Percentiles rank a stretch among this genome's conserved stretches.
phyloP scores from a whole-genome alignment of 2,329 filamentous ascomycete genomes.

The Curvularia verruculosa region DNA sequence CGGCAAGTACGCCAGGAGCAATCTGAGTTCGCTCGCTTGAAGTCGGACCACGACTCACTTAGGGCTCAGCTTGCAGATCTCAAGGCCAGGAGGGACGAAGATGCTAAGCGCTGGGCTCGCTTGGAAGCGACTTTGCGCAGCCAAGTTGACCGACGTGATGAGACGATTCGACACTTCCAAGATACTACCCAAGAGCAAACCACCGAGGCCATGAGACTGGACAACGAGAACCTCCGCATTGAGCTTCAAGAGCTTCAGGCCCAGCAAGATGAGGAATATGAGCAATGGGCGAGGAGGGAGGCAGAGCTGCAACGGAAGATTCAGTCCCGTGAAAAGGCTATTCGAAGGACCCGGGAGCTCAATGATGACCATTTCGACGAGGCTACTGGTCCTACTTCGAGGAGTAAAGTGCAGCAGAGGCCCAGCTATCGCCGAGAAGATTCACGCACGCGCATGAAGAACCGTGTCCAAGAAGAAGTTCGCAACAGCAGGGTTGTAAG shows the following conservation, averaged over 20 bases:
- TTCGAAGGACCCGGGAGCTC: constrained; percentile 34
- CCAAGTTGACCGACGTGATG: constrained; percentile 45
- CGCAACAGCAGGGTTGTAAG: constrained; percentile 39
- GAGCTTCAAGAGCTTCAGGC: constrained; percentile 46
- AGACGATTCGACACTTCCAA: constrained; percentile 48
- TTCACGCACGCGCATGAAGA: constrained; percentile 42
- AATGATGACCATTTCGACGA: constrained; percentile 27
- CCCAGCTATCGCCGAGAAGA: constrained; percentile 41
- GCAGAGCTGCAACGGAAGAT: constrained; percentile 43
- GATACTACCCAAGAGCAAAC: constrained; percentile 47
- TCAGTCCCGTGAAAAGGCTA: constrained; percentile 36
- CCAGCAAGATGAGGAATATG: constrained; percentile 44
- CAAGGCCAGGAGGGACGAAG: constrained; percentile 70
- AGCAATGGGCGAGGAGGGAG: constrained; percentile 43
- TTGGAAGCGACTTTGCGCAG: constrained; percentile 42
- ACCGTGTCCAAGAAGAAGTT: constrained; percentile 42
- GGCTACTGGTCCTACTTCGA: constrained; percentile 15
- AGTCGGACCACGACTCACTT: constrained; percentile 72
- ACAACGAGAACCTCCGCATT: constrained; percentile 50
- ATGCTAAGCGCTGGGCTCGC: constrained; percentile 41
- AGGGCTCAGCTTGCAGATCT: constrained; percentile 76
- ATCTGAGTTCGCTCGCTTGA: constrained; percentile 61
- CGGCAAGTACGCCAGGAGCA: constrained; percentile 46
- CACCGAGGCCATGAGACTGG: constrained; percentile 48
- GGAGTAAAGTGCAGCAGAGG: constrained; percentile 32